Percentiles rank a stretch among this genome's conserved stretches.
Evolutionary conservation across 1,284 basidiomycete species (phyloP).

Genomic region (Trichosporon coremiiforme): DNA sequence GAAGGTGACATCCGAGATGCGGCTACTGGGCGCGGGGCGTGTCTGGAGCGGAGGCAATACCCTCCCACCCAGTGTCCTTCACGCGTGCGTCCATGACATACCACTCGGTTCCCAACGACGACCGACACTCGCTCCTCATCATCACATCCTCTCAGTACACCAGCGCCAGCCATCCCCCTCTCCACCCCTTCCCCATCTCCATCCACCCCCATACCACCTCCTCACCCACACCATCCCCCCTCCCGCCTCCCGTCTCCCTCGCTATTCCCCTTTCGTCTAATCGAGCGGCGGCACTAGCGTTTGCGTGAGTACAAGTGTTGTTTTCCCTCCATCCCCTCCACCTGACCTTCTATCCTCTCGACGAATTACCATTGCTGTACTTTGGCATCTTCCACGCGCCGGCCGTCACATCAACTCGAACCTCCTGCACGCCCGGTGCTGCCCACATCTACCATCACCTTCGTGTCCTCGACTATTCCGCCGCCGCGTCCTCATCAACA

Average conservation of each 20-base stretch:
- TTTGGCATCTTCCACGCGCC: conserved; percentile 13
- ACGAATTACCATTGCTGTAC: neutral
- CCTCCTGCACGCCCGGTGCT: neutral
- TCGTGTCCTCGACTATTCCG: neutral
- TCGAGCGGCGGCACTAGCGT: conserved; percentile 19
- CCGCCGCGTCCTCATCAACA: conserved; percentile 17
- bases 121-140: conserved; percentile 13
- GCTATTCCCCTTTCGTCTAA: conserved; percentile 12
- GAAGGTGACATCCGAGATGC: conserved; percentile 7
- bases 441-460: conserved; percentile 12
- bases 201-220: conserved; percentile 7
- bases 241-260: conserved; percentile 6
- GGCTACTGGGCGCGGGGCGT: neutral
- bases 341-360: conserved; percentile 27
- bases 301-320: conserved; percentile 13
- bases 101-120: conserved; percentile 16
- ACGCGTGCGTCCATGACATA: conserved; percentile 19
- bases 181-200: conserved; percentile 3
- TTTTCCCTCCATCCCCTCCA: conserved; percentile 24
- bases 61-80: neutral
- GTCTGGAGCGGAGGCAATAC: conserved; percentile 4
- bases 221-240: neutral
- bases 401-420: conserved; percentile 4
- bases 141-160: conserved; percentile 13
- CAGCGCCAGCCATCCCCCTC: conserved; percentile 13